Evolutionary conservation across 2,329 filamentous ascomycete species (phyloP).

Genomic region (Botrytis paeoniae): DNA sequence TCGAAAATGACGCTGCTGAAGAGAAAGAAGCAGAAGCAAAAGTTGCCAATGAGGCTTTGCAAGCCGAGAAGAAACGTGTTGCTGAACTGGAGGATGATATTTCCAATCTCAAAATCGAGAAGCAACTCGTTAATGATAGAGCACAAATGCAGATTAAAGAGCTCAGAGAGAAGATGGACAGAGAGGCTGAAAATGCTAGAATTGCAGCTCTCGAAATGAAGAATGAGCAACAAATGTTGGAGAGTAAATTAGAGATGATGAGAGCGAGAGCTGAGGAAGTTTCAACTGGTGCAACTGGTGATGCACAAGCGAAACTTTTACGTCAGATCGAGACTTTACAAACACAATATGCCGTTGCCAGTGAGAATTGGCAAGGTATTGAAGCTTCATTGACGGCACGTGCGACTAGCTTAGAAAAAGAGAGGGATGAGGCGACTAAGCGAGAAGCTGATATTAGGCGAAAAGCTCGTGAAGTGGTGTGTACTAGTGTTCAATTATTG

Average conservation of each 20-base stretch:
- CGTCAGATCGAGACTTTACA: constrained; percentile 94
- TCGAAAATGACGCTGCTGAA: constrained; percentile 64
- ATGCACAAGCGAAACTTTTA: constrained; percentile 83
- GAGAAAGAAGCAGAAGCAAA: constrained; percentile 66
- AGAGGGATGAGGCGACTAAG: constrained; percentile 79
- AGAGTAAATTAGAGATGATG: constrained; percentile 86
- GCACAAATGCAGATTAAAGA: constrained; percentile 66
- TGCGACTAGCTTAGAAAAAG: constrained; percentile 76
- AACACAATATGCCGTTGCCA: constrained; percentile 89
- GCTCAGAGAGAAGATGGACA: constrained; percentile 68
- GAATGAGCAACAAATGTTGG: constrained; percentile 72
- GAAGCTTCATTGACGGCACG: constrained; percentile 80
- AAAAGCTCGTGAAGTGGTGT: constrained; percentile 82
- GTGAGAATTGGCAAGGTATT: constrained; percentile 96
- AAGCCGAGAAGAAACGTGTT: constrained; percentile 59
- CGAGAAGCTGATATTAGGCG: constrained; percentile 84
- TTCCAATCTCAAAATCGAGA: constrained; percentile 72
- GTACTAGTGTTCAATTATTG: constrained; percentile 36
- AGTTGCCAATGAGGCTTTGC: constrained; percentile 63
- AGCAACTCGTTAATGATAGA: constrained; percentile 70
- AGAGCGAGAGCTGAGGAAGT: constrained; percentile 84
- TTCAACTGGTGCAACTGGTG: constrained; percentile 75
- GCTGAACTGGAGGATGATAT: constrained; percentile 55
- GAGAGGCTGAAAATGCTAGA: constrained; percentile 67
- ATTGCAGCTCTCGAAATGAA: constrained; percentile 74